Conservation (phyloP, 805 yeast genomes). For the Candida pseudoglaebosa region DNA sequence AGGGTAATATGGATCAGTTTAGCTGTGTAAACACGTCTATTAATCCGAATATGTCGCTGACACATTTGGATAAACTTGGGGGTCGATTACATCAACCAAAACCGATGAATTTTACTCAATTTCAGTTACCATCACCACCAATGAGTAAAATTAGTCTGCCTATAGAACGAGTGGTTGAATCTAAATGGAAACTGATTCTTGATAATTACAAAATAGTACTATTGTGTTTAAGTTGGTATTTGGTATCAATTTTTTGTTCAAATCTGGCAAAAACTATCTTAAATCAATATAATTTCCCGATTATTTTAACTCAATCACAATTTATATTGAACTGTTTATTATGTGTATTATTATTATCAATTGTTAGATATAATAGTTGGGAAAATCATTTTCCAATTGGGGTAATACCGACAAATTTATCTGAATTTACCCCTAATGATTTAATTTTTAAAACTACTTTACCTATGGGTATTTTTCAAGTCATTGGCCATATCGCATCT, state of each 20-base stretch:
- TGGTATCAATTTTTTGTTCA: constrained; percentile 72
- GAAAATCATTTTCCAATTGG: constrained; percentile 41
- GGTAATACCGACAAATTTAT: constrained; percentile 39
- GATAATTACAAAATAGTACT: constrained; percentile 14
- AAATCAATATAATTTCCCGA: constrained; percentile 67
- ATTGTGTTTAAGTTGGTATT: constrained; percentile 77
- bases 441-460: constrained; percentile 61
- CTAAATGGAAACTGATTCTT: constrained; percentile 1
- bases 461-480: constrained; percentile 95
- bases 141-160: constrained; percentile 4
- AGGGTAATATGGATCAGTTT: constrained; percentile 3
- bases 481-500: constrained; percentile 84
- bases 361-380: constrained; percentile 14
- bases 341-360: constrained; percentile 40
- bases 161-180: constrained; percentile 1
- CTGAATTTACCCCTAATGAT: constrained; percentile 43
- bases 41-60: constrained; percentile 35
- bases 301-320: constrained; percentile 87
- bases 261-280: constrained; percentile 79
- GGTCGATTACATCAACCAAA: constrained; percentile 3
- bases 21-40: constrained; percentile 9
- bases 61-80: constrained; percentile 27
- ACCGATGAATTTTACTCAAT: constrained; percentile 4
- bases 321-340: constrained; percentile 67
- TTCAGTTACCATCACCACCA: constrained; percentile 10